These are phyloP conservation scores for Agrocybe chaxingu DNA, from an alignment of 768 basidiomycete species.

Conservation along the genomic window DNA sequence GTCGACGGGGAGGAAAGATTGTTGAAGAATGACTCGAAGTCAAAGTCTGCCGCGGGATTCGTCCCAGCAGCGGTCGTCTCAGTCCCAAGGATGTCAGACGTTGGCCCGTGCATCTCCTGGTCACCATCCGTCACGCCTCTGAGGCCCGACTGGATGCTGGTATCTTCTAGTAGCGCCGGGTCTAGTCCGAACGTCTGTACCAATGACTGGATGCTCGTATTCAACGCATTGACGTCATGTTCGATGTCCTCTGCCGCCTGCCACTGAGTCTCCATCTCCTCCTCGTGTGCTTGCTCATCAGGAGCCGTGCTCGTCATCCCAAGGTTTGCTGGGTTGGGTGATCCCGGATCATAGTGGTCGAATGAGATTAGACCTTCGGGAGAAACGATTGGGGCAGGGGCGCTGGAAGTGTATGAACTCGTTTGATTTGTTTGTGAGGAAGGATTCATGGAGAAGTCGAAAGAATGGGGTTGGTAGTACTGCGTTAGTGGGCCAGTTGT, in stretches of 20 bases:
- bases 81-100: neutral
- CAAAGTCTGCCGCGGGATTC: constrained; percentile 16
- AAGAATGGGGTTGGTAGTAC: constrained; percentile 28
- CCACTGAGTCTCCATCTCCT: constrained; percentile 51
- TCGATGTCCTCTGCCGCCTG: constrained; percentile 62
- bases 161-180: constrained; percentile 29
- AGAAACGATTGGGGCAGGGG: constrained; percentile 12
- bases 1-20: constrained; percentile 4
- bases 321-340: constrained; percentile 15
- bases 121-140: neutral
- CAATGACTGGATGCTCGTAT: constrained; percentile 65
- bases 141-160: neutral
- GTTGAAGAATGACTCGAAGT: constrained; percentile 26
- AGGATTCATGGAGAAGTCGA: constrained; percentile 29
- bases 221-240: constrained; percentile 68
- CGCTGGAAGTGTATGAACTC: neutral
- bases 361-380: constrained; percentile 29
- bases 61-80: constrained; percentile 1
- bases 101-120: neutral
- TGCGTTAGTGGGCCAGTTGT: constrained; percentile 25
- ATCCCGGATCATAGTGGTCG: constrained; percentile 17
- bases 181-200: constrained; percentile 72
- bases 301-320: constrained; percentile 30
- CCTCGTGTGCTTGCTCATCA: constrained; percentile 26
- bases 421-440: constrained; percentile 3